Conservation (phyloP, 305 asterid species). For the Plantago coronopus region DNA sequence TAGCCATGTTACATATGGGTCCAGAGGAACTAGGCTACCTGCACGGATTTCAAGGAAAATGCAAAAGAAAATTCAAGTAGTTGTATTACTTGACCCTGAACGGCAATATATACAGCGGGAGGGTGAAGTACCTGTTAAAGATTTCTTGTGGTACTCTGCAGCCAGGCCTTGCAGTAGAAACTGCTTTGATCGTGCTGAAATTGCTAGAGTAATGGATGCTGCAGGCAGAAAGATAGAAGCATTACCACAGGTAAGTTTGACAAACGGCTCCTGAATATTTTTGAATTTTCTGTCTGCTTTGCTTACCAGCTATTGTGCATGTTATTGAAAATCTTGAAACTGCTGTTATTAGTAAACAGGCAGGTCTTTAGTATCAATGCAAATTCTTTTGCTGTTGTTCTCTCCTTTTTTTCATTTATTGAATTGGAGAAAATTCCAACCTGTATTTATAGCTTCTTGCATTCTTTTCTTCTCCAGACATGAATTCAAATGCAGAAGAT, state of each 20-base stretch:
- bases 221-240: constrained; percentile 97
- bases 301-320: not conserved
- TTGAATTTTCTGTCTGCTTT: not conserved
- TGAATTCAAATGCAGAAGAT: too few species aligned
- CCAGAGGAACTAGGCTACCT: constrained; percentile 58
- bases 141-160: constrained; percentile 96
- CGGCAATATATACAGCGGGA: constrained; percentile 80
- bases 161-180: constrained; percentile 93
- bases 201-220: constrained; percentile 97
- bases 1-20: constrained; percentile 67
- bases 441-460: too few species aligned
- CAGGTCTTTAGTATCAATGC: too few species aligned
- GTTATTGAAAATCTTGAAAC: not conserved
- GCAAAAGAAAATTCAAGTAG: constrained; percentile 48
- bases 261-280: not conserved
- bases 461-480: too few species aligned
- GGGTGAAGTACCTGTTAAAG: constrained; percentile 92
- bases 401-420: too few species aligned
- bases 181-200: constrained; percentile 97
- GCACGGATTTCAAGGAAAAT: constrained; percentile 78
- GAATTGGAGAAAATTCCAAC: too few species aligned
- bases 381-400: too few species aligned
- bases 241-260: constrained; percentile 75
- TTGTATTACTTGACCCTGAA: constrained; percentile 51
- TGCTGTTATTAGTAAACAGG: constrained; percentile 1